Evolutionary conservation across 495 filamentous ascomycete genomes (phyloP).

Genomic region (Podospora tetraspora): DNA sequence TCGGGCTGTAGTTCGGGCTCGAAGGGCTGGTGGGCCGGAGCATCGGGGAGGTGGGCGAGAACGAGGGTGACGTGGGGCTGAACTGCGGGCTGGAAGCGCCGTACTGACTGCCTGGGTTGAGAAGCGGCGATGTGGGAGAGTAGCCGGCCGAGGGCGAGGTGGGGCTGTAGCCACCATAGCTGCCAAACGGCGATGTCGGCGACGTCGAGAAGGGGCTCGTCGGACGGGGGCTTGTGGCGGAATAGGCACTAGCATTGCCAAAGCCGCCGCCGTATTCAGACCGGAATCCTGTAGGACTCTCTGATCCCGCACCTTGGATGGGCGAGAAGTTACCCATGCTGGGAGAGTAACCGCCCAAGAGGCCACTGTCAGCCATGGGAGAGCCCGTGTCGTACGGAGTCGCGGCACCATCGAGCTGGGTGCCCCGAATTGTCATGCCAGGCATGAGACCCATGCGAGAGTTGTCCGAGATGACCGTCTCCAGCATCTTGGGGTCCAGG

Average conservation of each 20-base stretch:
- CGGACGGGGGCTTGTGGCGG: constrained; percentile 63
- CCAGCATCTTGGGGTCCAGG: constrained; percentile 89
- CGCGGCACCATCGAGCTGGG: constrained; percentile 72
- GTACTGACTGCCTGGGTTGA: constrained; percentile 58
- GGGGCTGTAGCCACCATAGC: constrained; percentile 67
- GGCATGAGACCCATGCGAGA: constrained; percentile 73
- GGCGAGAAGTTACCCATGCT: constrained; percentile 90
- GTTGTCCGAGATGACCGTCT: constrained; percentile 89
- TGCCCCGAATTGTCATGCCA: constrained; percentile 66
- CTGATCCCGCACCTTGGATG: constrained; percentile 69
- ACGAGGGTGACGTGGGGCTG: constrained; percentile 70
- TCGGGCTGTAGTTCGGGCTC: constrained; percentile 72
- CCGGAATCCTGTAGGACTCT: constrained; percentile 67
- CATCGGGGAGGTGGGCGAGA: constrained; percentile 75
- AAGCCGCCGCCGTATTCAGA: constrained; percentile 48
- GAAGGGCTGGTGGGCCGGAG: constrained; percentile 55
- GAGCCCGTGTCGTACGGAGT: constrained; percentile 94
- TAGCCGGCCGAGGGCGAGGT: constrained; percentile 60
- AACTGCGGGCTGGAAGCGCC: constrained; percentile 63
- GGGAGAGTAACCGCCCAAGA: constrained; percentile 58
- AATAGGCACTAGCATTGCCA: constrained; percentile 61
- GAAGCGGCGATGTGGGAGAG: constrained; percentile 63
- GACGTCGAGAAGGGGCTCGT: constrained; percentile 76
- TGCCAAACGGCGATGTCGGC: constrained; percentile 64
- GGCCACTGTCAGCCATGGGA: constrained; percentile 71